Evolutionary conservation across 345 rosid species (phyloP).

Genomic region (Eutrema heterophyllum): DNA sequence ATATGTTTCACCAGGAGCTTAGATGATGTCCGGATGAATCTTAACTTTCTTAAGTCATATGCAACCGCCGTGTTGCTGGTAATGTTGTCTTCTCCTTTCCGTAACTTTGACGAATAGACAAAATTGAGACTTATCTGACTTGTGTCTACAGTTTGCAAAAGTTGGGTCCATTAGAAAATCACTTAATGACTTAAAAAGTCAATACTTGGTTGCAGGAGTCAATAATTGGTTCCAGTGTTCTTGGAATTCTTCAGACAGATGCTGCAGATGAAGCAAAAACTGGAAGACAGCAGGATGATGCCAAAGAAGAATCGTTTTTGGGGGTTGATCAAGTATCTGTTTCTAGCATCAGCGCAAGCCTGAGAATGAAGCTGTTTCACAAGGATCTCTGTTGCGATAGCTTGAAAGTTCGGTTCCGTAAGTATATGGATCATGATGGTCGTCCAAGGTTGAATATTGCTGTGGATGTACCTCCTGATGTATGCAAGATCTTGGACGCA

Average conservation of each 20-base stretch:
- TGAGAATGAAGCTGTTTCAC: constrained; percentile 49
- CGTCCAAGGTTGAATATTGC: constrained; percentile 63
- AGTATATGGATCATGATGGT: constrained; percentile 48
- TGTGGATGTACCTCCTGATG: constrained; percentile 46
- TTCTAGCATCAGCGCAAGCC: constrained; percentile 44
- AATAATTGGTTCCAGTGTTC: no score
- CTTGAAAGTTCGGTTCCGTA: constrained; percentile 52
- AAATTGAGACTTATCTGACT: neutral
- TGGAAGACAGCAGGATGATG: constrained; percentile 3
- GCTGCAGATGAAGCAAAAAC: constrained; percentile 31
- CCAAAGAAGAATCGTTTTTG: constrained; percentile 31
- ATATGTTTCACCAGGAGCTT: constrained; percentile 61
- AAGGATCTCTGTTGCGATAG: constrained; percentile 39
- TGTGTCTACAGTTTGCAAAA: neutral
- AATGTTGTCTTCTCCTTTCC: constrained; percentile 13
- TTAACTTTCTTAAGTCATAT: constrained; percentile 78
- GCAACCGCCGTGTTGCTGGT: constrained; percentile 89
- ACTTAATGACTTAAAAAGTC: neutral
- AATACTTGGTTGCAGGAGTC: constrained; percentile 33
- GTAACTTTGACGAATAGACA: neutral
- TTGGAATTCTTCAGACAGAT: constrained; percentile 32
- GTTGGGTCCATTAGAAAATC: neutral
- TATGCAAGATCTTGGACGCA: constrained; percentile 57
- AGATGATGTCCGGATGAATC: constrained; percentile 83
- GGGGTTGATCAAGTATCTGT: constrained; percentile 50